Evolutionary conservation across 2,329 filamentous ascomycete genomes (phyloP).

Genomic region (Fonsecaea monophora): DNA sequence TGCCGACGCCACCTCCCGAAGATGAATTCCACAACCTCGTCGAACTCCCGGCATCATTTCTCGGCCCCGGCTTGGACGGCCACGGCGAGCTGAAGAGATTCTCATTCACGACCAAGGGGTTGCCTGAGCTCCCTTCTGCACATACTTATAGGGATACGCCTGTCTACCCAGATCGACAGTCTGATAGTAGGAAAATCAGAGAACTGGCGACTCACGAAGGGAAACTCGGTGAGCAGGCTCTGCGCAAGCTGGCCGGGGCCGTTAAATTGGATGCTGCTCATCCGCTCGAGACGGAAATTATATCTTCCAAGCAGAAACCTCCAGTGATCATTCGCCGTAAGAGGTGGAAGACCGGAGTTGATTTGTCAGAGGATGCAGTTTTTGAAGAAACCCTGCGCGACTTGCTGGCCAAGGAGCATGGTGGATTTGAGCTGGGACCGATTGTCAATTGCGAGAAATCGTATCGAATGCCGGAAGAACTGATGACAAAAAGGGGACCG

Average conservation of each 20-base stretch:
- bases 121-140: conserved; percentile 67
- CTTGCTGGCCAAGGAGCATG: conserved; percentile 50
- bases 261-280: conserved; percentile 51
- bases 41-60: conserved; percentile 49
- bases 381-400: conserved; percentile 64
- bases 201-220: conserved; percentile 71
- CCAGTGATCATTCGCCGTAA: conserved; percentile 36
- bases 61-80: conserved; percentile 60
- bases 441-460: conserved; percentile 67
- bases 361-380: conserved; percentile 53
- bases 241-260: conserved; percentile 65
- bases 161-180: conserved; percentile 65
- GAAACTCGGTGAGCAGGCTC: conserved; percentile 68
- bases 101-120: conserved; percentile 64
- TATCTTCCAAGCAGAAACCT: conserved; percentile 41
- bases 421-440: conserved; percentile 53
- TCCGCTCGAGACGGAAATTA: conserved; percentile 48
- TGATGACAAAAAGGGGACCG: conserved; percentile 39
- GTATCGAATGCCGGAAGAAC: conserved; percentile 57
- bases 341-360: conserved; percentile 31
- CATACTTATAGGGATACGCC: conserved; percentile 69
- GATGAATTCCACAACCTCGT: conserved; percentile 46
- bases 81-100: conserved; percentile 55
- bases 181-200: conserved; percentile 64
- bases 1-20: conserved; percentile 51